Conservation (phyloP, 352 stramenopile species). For the Phytophthora macrochlamydospora region DNA sequence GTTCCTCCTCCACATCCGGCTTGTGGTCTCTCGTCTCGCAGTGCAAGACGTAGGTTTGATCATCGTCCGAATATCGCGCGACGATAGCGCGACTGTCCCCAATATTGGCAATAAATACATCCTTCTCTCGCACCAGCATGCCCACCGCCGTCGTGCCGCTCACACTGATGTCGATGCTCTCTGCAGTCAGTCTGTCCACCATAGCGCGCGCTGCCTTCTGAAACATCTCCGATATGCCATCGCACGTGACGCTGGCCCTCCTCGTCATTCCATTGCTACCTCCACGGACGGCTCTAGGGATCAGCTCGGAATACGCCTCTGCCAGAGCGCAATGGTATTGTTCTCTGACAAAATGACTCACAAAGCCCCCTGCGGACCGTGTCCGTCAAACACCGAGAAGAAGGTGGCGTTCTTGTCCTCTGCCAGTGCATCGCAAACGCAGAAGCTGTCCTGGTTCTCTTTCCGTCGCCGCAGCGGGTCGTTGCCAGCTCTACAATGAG, state of each 20-base stretch:
- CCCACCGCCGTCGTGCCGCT: constrained; percentile 77
- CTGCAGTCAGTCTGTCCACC: constrained; percentile 47
- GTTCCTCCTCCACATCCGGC: constrained; percentile 68
- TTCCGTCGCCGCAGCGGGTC: constrained; percentile 80
- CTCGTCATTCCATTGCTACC: neutral
- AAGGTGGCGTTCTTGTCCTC: constrained; percentile 57
- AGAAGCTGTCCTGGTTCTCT: constrained; percentile 85
- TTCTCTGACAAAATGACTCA: constrained; percentile 77
- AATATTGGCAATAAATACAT: constrained; percentile 77
- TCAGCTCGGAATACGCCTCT: constrained; percentile 40
- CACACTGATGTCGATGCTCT: constrained; percentile 72
- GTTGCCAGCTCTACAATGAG: constrained; percentile 63
- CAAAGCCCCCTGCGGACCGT: constrained; percentile 73
- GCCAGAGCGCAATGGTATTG: constrained; percentile 63
- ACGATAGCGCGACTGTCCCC: constrained; percentile 78
- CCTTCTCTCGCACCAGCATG: constrained; percentile 59
- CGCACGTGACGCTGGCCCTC: constrained; percentile 37
- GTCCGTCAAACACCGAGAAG: constrained; percentile 81
- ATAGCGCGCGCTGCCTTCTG: constrained; percentile 45
- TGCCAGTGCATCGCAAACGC: constrained; percentile 54
- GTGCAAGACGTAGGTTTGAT: constrained; percentile 52
- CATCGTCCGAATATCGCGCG: constrained; percentile 38
- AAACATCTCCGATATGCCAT: constrained; percentile 61
- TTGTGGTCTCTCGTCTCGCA: constrained; percentile 85
- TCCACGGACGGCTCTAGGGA: constrained; percentile 14